Conservation (phyloP, 306 rosid genomes). For the Sindora glabra region DNA sequence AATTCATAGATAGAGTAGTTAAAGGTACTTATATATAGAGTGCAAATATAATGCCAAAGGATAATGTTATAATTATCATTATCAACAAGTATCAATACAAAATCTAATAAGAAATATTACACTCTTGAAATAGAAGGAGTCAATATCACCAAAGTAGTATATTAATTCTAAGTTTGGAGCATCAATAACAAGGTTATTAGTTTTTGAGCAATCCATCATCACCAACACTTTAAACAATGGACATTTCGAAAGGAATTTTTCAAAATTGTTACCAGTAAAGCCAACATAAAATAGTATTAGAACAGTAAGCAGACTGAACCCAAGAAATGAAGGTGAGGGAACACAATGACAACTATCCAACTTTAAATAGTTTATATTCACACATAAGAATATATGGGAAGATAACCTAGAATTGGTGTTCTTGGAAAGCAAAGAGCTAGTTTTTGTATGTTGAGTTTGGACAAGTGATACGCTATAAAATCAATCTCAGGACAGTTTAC, state of each 20-base stretch:
- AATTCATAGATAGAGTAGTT: too few species aligned
- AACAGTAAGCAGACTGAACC: neutral
- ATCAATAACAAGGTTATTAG: neutral
- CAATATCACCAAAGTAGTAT: neutral
- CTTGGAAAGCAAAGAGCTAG: neutral
- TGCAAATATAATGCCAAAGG: too few species aligned
- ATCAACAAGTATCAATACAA: too few species aligned
- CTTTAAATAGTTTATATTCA: too few species aligned
- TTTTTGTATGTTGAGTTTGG: neutral
- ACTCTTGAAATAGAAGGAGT: neutral
- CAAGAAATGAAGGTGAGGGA: neutral
- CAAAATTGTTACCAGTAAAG: neutral
- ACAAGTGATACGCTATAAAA: neutral
- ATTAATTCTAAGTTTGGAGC: neutral
- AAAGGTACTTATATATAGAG: too few species aligned
- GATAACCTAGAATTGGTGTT: neutral
- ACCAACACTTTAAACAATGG: neutral
- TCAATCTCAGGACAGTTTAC: neutral
- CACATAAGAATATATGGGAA: neutral
- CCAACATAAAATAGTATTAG: neutral
- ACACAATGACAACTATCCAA: neutral
- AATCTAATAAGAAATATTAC: neutral
- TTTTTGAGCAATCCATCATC: neutral
- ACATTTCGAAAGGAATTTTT: neutral
- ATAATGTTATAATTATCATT: too few species aligned